These are phyloP conservation scores for Nitzschia sp. DNA, from an alignment of 108 stramenopile genomes.

Conservation along the genomic window DNA sequence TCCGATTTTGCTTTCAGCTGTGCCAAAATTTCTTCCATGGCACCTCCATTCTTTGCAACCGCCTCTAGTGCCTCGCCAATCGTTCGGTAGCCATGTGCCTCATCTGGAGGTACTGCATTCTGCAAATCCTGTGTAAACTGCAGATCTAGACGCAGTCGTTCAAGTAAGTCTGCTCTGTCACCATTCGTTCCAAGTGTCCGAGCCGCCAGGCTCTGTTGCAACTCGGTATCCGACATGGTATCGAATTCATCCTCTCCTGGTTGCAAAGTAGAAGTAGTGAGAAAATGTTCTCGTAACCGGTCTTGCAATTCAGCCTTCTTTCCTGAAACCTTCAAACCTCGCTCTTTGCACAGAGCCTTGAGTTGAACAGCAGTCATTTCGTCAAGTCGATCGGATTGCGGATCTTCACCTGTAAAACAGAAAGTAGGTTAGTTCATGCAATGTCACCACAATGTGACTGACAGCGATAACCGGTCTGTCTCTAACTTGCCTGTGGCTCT, in stretches of 20 bases:
- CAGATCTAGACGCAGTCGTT: slow-evolving; percentile 58
- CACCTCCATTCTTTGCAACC: slow-evolving; percentile 42
- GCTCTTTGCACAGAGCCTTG: slow-evolving; percentile 83
- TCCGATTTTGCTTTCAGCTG: slow-evolving; percentile 55
- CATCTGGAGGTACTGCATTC: slow-evolving; percentile 37
- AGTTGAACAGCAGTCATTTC: slow-evolving; percentile 74
- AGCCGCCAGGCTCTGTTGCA: slow-evolving; percentile 56
- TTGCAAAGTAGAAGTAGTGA: slow-evolving; percentile 10
- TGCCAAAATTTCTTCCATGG: slow-evolving; percentile 50
- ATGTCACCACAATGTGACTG: not conserved
- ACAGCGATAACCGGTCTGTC: not conserved
- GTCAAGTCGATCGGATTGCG: slow-evolving; percentile 63
- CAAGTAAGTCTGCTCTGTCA: slow-evolving; percentile 52
- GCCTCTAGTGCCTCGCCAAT: slow-evolving; percentile 63
- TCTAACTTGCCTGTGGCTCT: not conserved
- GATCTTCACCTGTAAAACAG: slow-evolving; percentile 8
- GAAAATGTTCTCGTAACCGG: slow-evolving; percentile 73
- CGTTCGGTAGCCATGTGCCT: slow-evolving; percentile 30
- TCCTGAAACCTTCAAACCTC: slow-evolving; percentile 82
- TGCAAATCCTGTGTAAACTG: slow-evolving; percentile 43
- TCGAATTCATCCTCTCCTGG: slow-evolving; percentile 63
- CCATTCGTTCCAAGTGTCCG: slow-evolving; percentile 44
- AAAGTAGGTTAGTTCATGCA: not conserved
- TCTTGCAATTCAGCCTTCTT: slow-evolving; percentile 80
- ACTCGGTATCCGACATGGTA: slow-evolving; percentile 73